Conservation (phyloP, 179 eudicot genomes). For the Silene vulgaris region DNA sequence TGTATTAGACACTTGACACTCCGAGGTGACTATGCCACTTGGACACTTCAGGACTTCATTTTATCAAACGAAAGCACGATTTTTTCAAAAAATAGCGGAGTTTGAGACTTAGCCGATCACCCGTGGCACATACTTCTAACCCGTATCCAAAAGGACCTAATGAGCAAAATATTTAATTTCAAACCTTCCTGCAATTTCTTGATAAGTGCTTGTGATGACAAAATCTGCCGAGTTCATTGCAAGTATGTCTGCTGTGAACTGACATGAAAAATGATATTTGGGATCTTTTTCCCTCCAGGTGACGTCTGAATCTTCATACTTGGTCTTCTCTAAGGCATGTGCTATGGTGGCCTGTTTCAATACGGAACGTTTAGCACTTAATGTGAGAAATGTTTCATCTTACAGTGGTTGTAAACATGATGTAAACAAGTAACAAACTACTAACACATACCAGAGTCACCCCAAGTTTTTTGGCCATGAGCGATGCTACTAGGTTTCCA, state of each 20-base stretch:
- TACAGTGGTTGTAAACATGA: not conserved
- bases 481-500: constrained; percentile 51
- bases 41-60: not conserved
- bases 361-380: constrained; percentile 11
- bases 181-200: constrained; percentile 55
- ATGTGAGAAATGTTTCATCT: not conserved
- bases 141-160: not conserved
- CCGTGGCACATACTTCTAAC: not conserved
- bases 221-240: constrained; percentile 55
- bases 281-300: constrained; percentile 46
- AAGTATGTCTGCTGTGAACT: constrained; percentile 51
- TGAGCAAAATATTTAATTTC: constrained; percentile 10
- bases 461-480: constrained; percentile 49
- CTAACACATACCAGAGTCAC: constrained; percentile 36
- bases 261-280: constrained; percentile 54
- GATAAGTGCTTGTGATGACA: constrained; percentile 56
- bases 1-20: not conserved
- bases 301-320: constrained; percentile 54
- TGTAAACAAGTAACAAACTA: not conserved
- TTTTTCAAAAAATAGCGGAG: not conserved
- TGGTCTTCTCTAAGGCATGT: constrained; percentile 56
- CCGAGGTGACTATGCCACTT: not conserved
- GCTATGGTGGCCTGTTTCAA: constrained; percentile 44
- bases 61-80: not conserved
- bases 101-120: not conserved